Evolutionary conservation across 2,329 filamentous ascomycete species (phyloP), one percentile per base, ranked within the genome.

Genomic region (Grosmannia huntii): DNA sequence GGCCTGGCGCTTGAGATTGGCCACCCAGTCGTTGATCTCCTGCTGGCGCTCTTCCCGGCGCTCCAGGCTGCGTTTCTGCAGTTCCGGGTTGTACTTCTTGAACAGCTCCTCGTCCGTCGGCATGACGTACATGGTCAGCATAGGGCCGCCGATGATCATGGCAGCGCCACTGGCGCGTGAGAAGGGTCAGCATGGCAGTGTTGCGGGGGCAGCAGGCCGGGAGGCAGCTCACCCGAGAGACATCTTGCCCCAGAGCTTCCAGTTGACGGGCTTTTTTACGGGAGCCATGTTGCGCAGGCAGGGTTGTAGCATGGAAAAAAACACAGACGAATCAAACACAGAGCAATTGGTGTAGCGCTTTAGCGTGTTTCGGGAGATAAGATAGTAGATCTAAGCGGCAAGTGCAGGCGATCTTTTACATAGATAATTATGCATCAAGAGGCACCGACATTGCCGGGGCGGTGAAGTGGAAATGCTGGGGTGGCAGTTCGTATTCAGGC

Each of bases 41-140:
- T 91, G 80, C 68, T 94, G 83, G 60, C 82, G 81, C 69, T 87
- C 83, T 59, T 86, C 78, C 21, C 90, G 82, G 60, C 85, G 82
- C 71, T 91, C 90, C n/a, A 95, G 75, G 62, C 88, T 90, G 67
- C 87, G 83, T 71, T 89, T 88, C 69, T 94, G 88, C n/a, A 99
- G 80, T 38, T 97, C 94, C 0, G 92, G 92, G 71, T 92, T 97
- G 75, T 97, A 97, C 72, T 80, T 84, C 75, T 89, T 78, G 77
- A 95, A 90, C 49, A 99, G 80, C 74, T 97, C 90, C 72, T 96
- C 94, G 65, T 96, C 90, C 14, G 87, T 86, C 2, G 94, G 94
- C 52, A 81, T 81, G 53, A 95, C 75, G 70, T 84, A 95, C 73
- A 85, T 82, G 50, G 92, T 87, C 57, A 97, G 75, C 19, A 87